phyloP scores from a whole-genome alignment of 108 stramenopile genomes.

The Fragilaria radians region DNA sequence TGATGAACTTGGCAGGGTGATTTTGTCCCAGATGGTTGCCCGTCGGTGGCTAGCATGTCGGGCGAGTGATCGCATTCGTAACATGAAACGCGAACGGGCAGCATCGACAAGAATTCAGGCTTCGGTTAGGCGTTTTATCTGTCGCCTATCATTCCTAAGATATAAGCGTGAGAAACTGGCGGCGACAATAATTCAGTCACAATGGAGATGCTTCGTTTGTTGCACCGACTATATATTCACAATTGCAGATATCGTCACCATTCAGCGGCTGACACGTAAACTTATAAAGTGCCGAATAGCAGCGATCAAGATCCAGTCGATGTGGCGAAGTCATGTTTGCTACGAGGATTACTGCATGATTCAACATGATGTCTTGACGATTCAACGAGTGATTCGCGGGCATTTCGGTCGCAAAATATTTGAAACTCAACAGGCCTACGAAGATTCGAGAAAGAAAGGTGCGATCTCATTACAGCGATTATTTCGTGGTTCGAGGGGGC shows the following conservation, averaged over 20 bases:
- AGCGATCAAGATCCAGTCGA: conserved; percentile 46
- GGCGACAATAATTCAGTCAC: conserved; percentile 48
- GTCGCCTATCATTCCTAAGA: not conserved
- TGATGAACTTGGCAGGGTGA: conserved; percentile 2
- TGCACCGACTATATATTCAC: conserved; percentile 54
- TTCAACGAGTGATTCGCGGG: conserved; percentile 2
- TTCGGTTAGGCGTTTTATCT: conserved; percentile 13
- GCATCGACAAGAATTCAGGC: conserved; percentile 44
- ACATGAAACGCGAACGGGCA: conserved; percentile 13
- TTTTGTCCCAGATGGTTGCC: conserved; percentile 9
- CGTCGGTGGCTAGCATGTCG: not conserved
- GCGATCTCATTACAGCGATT: conserved; percentile 3
- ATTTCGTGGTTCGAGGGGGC: not conserved
- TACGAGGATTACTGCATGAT: conserved; percentile 47
- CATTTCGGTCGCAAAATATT: not conserved
- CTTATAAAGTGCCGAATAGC: conserved; percentile 1
- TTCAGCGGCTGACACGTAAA: conserved; percentile 36
- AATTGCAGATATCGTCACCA: conserved; percentile 50
- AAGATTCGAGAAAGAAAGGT: not conserved
- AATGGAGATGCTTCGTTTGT: conserved; percentile 58
- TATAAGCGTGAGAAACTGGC: conserved; percentile 6
- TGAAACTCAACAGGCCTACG: not conserved
- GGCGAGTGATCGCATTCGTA: not conserved
- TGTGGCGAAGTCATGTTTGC: conserved; percentile 47
- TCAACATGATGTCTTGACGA: not conserved